Evolutionary conservation across 1,139 yeast species (phyloP).

Genomic region (Suhomyces coccinellae): DNA sequence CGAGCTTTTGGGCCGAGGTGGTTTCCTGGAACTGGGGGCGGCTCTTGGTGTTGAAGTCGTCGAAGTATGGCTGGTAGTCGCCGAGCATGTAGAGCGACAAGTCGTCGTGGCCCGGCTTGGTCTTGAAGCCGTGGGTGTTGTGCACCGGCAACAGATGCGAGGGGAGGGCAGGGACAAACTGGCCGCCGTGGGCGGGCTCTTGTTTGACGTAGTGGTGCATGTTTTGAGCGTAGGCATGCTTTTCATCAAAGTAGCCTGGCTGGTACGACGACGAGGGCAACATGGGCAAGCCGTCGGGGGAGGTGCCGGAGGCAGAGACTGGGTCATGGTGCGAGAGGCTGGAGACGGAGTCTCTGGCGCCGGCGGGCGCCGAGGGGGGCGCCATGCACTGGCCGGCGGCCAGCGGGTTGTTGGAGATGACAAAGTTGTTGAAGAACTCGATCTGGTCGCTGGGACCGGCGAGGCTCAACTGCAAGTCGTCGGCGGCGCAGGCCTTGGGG

Average conservation of each 20-base stretch:
- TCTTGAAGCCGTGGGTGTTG: not conserved
- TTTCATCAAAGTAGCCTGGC: conserved; percentile 1
- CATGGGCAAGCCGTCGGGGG: not conserved
- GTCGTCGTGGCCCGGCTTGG: conserved; percentile 2
- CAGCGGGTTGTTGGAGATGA: conserved; percentile 9
- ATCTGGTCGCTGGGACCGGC: conserved; percentile 18
- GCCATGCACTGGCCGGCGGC: not conserved
- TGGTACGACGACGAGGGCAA: not conserved
- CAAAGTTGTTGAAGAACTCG: conserved; percentile 17
- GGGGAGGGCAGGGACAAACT: not conserved
- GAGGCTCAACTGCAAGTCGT: conserved; percentile 18
- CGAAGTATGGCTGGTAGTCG: conserved; percentile 17
- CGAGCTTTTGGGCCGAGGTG: conserved; percentile 1
- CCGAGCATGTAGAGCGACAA: conserved; percentile 13
- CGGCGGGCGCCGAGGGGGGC: not conserved
- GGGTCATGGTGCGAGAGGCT: too few relatives aligned
- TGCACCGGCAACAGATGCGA: conserved; percentile 1
- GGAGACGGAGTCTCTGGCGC: not conserved
- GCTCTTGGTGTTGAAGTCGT: conserved; percentile 14
- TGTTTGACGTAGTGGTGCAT: conserved; percentile 4
- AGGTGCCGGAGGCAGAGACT: not conserved
- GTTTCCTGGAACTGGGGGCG: conserved; percentile 4
- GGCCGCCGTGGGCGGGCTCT: not conserved
- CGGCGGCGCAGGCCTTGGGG: conserved; percentile 20
- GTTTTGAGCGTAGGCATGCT: conserved; percentile 1